phyloP scores from a whole-genome alignment of 176 grass and related monocot genomes.

The Ananas comosus region DNA sequence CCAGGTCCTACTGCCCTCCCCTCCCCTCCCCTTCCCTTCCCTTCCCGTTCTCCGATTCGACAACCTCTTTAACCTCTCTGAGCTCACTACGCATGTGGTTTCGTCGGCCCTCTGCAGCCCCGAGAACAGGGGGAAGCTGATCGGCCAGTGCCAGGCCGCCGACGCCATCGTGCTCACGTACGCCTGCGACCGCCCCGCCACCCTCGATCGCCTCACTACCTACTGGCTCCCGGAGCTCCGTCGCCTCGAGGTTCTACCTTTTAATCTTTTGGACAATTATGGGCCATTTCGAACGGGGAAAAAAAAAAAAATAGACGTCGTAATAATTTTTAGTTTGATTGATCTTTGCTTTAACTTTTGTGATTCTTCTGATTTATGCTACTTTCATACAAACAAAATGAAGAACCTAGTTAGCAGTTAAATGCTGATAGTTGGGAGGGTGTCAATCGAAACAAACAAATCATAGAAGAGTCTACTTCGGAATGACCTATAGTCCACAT shows the following conservation, averaged over 20 bases:
- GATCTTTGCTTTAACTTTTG: no score
- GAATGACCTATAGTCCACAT: no score
- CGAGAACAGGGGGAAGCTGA: conserved; percentile 78
- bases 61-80: background rate
- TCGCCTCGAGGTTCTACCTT: conserved; percentile 47
- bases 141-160: conserved; percentile 75
- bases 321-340: no score
- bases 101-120: conserved; percentile 27
- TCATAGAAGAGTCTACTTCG: no score
- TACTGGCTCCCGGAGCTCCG: conserved; percentile 95
- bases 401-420: no score
- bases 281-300: no score
- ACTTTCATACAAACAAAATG: no score
- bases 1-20: conserved; percentile 26
- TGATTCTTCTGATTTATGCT: no score
- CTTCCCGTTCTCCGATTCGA: background rate
- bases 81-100: background rate
- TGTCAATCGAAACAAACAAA: no score
- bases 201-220: conserved; percentile 63
- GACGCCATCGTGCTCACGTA: conserved; percentile 85
- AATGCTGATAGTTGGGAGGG: no score
- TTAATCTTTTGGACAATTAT: background rate
- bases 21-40: background rate
- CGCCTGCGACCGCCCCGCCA: conserved; percentile 65
- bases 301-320: no score